Conservation (phyloP, 768 basidiomycete species). For the Saitozyma sp. region DNA sequence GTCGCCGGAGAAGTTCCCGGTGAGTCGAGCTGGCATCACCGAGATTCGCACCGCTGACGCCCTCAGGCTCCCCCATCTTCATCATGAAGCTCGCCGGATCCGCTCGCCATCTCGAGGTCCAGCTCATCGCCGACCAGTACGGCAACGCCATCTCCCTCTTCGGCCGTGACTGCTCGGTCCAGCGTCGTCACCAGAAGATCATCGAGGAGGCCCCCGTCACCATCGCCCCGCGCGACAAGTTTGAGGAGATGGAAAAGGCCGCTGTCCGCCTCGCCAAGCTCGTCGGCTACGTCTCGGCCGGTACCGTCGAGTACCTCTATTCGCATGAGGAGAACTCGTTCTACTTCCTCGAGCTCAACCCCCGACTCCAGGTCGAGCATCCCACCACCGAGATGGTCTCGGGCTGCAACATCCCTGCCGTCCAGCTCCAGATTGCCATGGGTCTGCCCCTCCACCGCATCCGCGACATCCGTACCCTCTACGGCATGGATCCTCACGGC, state of each 20-base stretch:
- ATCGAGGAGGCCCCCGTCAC: conserved; percentile 99
- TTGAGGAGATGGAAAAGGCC: conserved; percentile 97
- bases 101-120: conserved; percentile 96
- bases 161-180: conserved; percentile 98
- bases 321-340: conserved; percentile 90
- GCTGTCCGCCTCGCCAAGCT: conserved; percentile 99
- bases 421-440: conserved; percentile 97
- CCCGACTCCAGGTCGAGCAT: conserved; percentile 98
- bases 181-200: conserved; percentile 98
- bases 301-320: conserved; percentile 98
- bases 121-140: conserved; percentile 97
- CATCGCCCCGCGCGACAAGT: conserved; percentile 85
- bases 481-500: conserved; percentile 87
- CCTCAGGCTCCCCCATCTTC: conserved; percentile 88
- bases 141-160: conserved; percentile 98
- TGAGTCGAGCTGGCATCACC: conserved; percentile 50
- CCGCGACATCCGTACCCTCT: conserved; percentile 89
- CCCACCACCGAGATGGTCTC: conserved; percentile 99
- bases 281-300: conserved; percentile 97
- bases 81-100: conserved; percentile 99
- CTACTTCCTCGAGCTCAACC: conserved; percentile 97
- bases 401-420: conserved; percentile 95
- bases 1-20: conserved; percentile 96
- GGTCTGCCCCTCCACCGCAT: conserved; percentile 94
- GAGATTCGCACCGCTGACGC: conserved; percentile 55